Evolutionary conservation across 2,329 filamentous ascomycete species (phyloP), one percentile per base, ranked within the genome.

Genomic region (Penicillium sp.): DNA sequence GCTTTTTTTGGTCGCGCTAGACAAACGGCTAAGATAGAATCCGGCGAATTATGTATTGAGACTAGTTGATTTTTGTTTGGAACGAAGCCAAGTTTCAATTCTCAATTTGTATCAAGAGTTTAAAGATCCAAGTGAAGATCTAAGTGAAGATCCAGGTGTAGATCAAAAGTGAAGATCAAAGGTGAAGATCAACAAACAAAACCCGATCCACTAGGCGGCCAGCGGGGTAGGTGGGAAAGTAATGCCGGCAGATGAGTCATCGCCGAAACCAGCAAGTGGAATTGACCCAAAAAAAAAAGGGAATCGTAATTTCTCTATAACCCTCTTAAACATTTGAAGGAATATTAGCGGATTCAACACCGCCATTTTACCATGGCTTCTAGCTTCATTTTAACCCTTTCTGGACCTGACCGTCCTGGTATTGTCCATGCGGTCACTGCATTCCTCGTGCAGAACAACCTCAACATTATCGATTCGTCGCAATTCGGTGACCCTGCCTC

Each of bases 361-460:
- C 53, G 46, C 36, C 25, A 48, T 56, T 48, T 56, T 67, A 67
- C 53, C 55, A 73, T 74, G 69, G 67, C 81, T 45, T 10, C 60
- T 64, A 84, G 87, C 71, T 84, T 88, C 75, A 87, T 90, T 71
- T 84, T 94, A 65, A 93, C 89, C 28, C 82, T 94, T 60, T 91
- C 89, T 51, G 93, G 90, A 77, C 89, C 90, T 50, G 90, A 94
- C 78, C 88, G 89, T 77, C 84, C 89, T 26, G 90, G 90, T 72
- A 93, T 94, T 70, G 88, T 94, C 60, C 88, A 93, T 74, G 88
- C 89, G 53, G 89, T 94, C 62, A 93, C 90, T 8, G 88, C 86
- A 59, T 81, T 93, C 65, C 83, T 94, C 60, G 88, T 89, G 44
- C 76, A 82, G 59, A 83, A 89, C 73, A 83, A 85, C 66, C 82